A percentile compares a stretch with the other conserved stretches of the same genome.
These are phyloP conservation scores for Aspergillus bertholletiae DNA, from an alignment of 495 filamentous ascomycete genomes.

Conservation along the genomic window DNA sequence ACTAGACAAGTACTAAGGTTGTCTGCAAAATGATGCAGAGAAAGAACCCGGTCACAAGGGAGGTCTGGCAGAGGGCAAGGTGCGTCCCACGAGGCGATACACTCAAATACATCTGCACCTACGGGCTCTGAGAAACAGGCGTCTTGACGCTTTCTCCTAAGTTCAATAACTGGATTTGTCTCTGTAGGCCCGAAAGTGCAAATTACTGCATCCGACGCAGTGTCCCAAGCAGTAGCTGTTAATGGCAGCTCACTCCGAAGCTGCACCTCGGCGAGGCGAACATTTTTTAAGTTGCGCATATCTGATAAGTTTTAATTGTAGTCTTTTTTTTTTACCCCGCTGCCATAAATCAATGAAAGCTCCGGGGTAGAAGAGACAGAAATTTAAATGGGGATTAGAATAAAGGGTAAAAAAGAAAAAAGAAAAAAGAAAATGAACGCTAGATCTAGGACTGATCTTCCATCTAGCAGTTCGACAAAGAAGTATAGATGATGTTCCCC, in stretches of 20 bases:
- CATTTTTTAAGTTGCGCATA: constrained; percentile 80
- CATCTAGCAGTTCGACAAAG: neutral
- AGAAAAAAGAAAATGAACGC: constrained; percentile 1
- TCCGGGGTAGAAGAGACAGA: neutral
- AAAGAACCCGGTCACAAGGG: constrained; percentile 64
- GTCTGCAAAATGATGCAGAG: constrained; percentile 81
- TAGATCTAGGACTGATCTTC: neutral
- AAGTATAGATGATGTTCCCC: constrained; percentile 12
- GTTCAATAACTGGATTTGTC: constrained; percentile 59
- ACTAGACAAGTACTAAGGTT: constrained; percentile 72
- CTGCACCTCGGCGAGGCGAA: constrained; percentile 58
- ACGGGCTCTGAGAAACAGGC: constrained; percentile 32
- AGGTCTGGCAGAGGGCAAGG: constrained; percentile 67
- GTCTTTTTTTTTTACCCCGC: constrained; percentile 32
- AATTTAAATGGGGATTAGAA: neutral
- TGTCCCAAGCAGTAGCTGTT: constrained; percentile 76
- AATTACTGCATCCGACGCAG: constrained; percentile 63
- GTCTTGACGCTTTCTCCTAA: constrained; percentile 46
- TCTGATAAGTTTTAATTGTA: constrained; percentile 14
- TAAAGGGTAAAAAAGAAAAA: constrained; percentile 3
- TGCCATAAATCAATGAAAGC: constrained; percentile 30
- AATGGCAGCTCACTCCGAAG: constrained; percentile 53
- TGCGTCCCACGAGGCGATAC: constrained; percentile 84
- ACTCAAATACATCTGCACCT: constrained; percentile 37
- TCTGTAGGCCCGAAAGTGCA: constrained; percentile 72